phyloP scores from a whole-genome alignment of 495 filamentous ascomycete genomes.

The Thermochaetoides thermophila region DNA sequence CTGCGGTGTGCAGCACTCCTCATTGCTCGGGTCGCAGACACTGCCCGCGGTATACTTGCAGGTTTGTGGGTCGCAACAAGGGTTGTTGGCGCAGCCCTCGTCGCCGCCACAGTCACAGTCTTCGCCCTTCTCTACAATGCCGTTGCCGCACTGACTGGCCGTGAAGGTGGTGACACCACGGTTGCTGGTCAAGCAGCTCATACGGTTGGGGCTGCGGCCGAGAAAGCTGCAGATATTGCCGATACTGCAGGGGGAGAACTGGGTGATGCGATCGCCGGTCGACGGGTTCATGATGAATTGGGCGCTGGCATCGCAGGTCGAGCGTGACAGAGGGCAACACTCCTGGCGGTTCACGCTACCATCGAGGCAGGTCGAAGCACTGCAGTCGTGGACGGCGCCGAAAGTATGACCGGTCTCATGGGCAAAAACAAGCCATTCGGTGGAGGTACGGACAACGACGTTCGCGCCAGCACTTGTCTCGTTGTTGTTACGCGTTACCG shows the following conservation, averaged over 20 bases:
- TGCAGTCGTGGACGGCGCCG: conserved; percentile 91
- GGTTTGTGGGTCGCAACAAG: conserved; percentile 73
- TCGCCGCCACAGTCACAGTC: conserved; percentile 89
- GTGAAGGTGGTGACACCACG: conserved; percentile 72
- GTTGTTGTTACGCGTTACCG: conserved; percentile 28
- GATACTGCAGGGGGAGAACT: conserved; percentile 77
- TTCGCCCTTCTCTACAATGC: conserved; percentile 87
- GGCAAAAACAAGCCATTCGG: conserved; percentile 93
- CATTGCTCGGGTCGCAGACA: conserved; percentile 80
- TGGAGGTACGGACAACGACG: conserved; percentile 70
- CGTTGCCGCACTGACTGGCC: conserved; percentile 82
- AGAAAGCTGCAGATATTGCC: conserved; percentile 95
- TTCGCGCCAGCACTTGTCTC: conserved; percentile 74
- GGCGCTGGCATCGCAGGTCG: conserved; percentile 58
- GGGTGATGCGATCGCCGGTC: conserved; percentile 50
- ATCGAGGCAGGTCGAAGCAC: conserved; percentile 45
- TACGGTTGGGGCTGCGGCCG: conserved; percentile 61
- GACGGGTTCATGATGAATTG: conserved; percentile 93
- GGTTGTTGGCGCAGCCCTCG: conserved; percentile 52
- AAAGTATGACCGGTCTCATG: conserved; percentile 94
- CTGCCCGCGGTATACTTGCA: conserved; percentile 70
- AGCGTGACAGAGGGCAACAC: conserved; percentile 69
- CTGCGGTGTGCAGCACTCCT: conserved; percentile 64
- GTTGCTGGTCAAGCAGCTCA: conserved; percentile 66
- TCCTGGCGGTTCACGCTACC: conserved; percentile 48